Conservation (phyloP, 441 rosid genomes). For the Francoa sonchifolia region DNA sequence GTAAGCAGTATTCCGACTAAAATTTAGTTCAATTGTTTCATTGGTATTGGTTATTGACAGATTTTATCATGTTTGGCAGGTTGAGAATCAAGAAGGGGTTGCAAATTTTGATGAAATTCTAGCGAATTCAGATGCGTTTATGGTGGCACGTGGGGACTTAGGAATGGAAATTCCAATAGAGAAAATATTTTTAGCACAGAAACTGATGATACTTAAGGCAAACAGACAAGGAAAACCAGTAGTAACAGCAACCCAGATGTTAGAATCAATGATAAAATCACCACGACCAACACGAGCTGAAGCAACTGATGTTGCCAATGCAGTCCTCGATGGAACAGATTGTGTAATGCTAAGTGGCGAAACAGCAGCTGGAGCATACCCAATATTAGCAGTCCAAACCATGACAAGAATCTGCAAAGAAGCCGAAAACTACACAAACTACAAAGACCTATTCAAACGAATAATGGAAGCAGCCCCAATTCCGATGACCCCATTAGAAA, state of each 20-base stretch:
- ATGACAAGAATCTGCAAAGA: slow-evolving; percentile 86
- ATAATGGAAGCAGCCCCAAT: slow-evolving; percentile 64
- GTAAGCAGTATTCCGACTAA: no score
- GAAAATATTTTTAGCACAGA: slow-evolving; percentile 90
- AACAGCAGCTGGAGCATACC: slow-evolving; percentile 96
- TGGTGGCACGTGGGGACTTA: slow-evolving; percentile 94
- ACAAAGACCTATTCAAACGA: slow-evolving; percentile 73
- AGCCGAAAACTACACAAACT: slow-evolving; percentile 79
- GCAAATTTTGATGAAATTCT: slow-evolving; percentile 86
- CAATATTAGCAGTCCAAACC: slow-evolving; percentile 73
- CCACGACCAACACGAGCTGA: slow-evolving; percentile 95
- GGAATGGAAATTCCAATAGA: slow-evolving; percentile 98
- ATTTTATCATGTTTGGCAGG: slow-evolving; percentile 24
- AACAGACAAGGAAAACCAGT: slow-evolving; percentile 91
- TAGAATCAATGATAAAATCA: slow-evolving; percentile 95
- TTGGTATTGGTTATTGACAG: not conserved
- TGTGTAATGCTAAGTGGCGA: slow-evolving; percentile 98
- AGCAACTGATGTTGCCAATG: slow-evolving; percentile 95
- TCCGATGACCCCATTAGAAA: slow-evolving; percentile 92
- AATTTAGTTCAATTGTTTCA: no score
- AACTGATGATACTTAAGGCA: slow-evolving; percentile 90
- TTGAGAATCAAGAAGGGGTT: slow-evolving; percentile 91
- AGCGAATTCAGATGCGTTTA: slow-evolving; percentile 73
- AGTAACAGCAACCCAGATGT: slow-evolving; percentile 96
- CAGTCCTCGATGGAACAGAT: slow-evolving; percentile 88